phyloP scores from a whole-genome alignment of 2,329 filamentous ascomycete genomes.

The Alternaria ethzedia region DNA sequence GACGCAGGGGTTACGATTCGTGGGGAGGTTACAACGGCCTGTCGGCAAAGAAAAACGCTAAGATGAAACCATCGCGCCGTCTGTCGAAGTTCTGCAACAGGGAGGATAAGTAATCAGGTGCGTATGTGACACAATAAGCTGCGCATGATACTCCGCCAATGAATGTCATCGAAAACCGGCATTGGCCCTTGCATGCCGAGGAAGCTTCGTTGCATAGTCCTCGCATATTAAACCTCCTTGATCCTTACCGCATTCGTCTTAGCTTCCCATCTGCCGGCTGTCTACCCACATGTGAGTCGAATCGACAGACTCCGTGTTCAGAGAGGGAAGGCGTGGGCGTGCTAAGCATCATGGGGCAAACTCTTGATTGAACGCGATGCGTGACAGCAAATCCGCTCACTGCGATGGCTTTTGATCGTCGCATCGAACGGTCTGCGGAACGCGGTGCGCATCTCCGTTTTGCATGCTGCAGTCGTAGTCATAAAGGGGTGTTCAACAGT shows the following conservation, averaged over 20 bases:
- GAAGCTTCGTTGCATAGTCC: conserved; percentile 14
- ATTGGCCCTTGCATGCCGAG: neutral
- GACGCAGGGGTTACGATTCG: conserved; percentile 22
- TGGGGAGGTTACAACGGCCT: conserved; percentile 3
- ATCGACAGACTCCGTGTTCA: conserved; percentile 11
- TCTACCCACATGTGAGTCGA: conserved; percentile 17
- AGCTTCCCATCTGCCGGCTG: conserved; percentile 13
- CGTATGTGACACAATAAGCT: neutral
- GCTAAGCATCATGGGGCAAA: conserved; percentile 7
- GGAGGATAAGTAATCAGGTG: conserved; percentile 1
- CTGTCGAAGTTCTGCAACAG: neutral
- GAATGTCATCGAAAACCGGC: neutral
- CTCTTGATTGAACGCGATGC: conserved; percentile 7
- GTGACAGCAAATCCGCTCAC: neutral
- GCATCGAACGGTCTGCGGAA: neutral
- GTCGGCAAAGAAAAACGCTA: conserved; percentile 1
- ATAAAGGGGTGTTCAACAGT: neutral
- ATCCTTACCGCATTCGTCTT: conserved; percentile 6
- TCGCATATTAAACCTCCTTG: conserved; percentile 22
- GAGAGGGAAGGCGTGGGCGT: conserved; percentile 7
- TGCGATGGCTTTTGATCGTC: neutral
- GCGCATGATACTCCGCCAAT: neutral
- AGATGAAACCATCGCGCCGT: neutral
- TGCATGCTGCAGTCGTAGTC: neutral
- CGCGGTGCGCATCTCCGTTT: neutral